Percentiles rank a stretch among this genome's conserved stretches.
Evolutionary conservation across 2,329 filamentous ascomycete species (phyloP).

Genomic region (Penicillium sp.): DNA sequence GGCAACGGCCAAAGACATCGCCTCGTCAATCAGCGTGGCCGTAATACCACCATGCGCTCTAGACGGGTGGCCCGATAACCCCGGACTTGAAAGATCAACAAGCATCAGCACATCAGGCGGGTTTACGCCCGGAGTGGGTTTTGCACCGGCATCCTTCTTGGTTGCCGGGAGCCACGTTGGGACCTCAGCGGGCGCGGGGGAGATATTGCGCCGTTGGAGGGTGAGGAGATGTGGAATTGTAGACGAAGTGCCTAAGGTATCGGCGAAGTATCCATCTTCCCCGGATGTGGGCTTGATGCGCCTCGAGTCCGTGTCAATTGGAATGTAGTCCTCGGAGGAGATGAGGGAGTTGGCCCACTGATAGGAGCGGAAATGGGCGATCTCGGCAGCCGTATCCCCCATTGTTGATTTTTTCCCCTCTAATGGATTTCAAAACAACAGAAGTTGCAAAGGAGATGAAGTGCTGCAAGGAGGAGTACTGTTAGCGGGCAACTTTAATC

Average conservation of each 20-base stretch:
- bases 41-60: slow-evolving; percentile 44
- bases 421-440: neutral
- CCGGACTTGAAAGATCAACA: slow-evolving; percentile 34
- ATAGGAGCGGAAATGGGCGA: slow-evolving; percentile 28
- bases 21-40: slow-evolving; percentile 45
- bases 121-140: slow-evolving; percentile 21
- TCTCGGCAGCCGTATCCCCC: slow-evolving; percentile 15
- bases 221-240: slow-evolving; percentile 46
- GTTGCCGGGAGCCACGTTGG: slow-evolving; percentile 29
- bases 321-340: slow-evolving; percentile 36
- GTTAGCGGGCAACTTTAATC: neutral
- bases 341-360: slow-evolving; percentile 35
- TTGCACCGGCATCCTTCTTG: slow-evolving; percentile 20
- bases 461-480: neutral
- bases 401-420: slow-evolving; percentile 3
- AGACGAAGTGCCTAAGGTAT: slow-evolving; percentile 37
- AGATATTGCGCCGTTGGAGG: slow-evolving; percentile 34
- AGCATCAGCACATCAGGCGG: slow-evolving; percentile 42
- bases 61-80: slow-evolving; percentile 40
- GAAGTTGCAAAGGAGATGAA: neutral
- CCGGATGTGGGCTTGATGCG: slow-evolving; percentile 39
- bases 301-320: slow-evolving; percentile 43
- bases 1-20: slow-evolving; percentile 43
- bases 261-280: slow-evolving; percentile 46
- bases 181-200: slow-evolving; percentile 16